Percentiles rank a stretch among this genome's conserved stretches.
These are phyloP conservation scores for Daedaleopsis sinensis DNA, from an alignment of 768 basidiomycete genomes.

Conservation along the genomic window DNA sequence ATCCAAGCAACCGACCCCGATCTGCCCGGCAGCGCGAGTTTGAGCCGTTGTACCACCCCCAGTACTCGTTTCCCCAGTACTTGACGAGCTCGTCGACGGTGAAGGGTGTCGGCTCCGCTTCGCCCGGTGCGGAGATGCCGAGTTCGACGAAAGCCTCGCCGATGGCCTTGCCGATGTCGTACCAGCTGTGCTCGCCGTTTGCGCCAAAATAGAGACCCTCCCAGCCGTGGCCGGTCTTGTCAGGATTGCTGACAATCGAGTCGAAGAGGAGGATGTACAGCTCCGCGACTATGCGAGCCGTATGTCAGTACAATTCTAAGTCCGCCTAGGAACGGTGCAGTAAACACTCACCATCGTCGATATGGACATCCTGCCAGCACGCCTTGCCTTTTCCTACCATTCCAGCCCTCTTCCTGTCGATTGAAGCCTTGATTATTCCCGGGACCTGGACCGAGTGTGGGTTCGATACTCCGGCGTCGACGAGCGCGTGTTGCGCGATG, in stretches of 20 bases:
- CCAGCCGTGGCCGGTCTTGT: slow-evolving; percentile 34
- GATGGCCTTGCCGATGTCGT: slow-evolving; percentile 39
- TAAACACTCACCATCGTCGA: slow-evolving; percentile 55
- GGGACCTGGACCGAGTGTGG: slow-evolving; percentile 57
- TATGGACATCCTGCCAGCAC: slow-evolving; percentile 60
- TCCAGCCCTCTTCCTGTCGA: slow-evolving; percentile 52
- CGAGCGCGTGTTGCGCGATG: slow-evolving; percentile 48
- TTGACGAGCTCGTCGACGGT: slow-evolving; percentile 47
- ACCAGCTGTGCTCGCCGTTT: slow-evolving; percentile 36
- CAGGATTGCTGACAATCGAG: slow-evolving; percentile 30
- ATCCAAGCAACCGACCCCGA: slow-evolving; percentile 48
- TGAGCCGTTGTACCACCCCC: slow-evolving; percentile 10
- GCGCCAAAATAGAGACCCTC: slow-evolving; percentile 41
- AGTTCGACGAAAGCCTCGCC: slow-evolving; percentile 38
- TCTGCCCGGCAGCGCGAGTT: slow-evolving; percentile 31
- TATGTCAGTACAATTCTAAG: not conserved
- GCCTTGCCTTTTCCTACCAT: slow-evolving; percentile 61
- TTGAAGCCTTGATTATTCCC: slow-evolving; percentile 43
- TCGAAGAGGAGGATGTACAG: slow-evolving; percentile 47
- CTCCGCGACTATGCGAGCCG: slow-evolving; percentile 39
- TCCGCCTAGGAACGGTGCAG: too few relatives aligned
- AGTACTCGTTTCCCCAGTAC: slow-evolving; percentile 20
- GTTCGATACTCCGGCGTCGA: slow-evolving; percentile 56
- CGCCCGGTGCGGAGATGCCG: slow-evolving; percentile 33
- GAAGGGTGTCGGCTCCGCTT: slow-evolving; percentile 46